Percentiles rank a stretch among this genome's conserved stretches.
Evolutionary conservation across 2,329 filamentous ascomycete genomes (phyloP).

Genomic region (Lachnellula subtilissima): DNA sequence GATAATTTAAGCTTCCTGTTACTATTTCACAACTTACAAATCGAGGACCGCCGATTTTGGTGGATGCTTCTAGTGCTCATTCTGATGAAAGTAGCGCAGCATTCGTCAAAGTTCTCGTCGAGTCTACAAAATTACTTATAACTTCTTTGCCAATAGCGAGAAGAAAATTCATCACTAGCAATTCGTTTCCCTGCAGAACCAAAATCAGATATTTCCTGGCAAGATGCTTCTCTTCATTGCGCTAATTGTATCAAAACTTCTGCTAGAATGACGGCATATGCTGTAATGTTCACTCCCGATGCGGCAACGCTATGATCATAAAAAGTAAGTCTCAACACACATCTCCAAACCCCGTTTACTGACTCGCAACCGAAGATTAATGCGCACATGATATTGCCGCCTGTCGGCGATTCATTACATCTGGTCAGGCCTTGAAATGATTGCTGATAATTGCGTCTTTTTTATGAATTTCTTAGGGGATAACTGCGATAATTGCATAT

Average conservation of each 20-base stretch:
- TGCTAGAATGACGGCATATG: not conserved
- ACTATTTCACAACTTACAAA: not conserved
- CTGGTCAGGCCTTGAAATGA: slow-evolving; percentile 3
- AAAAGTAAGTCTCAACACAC: not conserved
- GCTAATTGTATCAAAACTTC: not conserved
- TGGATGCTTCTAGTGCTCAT: no score
- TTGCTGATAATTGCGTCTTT: slow-evolving; percentile 5
- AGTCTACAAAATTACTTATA: no score
- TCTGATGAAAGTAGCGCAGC: no score
- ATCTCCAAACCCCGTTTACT: not conserved
- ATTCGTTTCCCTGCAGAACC: no score
- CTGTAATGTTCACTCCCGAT: not conserved
- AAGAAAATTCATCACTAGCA: no score
- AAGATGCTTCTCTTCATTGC: not conserved
- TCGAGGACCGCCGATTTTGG: not conserved
- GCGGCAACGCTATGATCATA: not conserved
- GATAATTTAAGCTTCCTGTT: not conserved
- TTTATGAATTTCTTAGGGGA: slow-evolving; percentile 5
- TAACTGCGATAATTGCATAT: not conserved
- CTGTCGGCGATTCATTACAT: slow-evolving; percentile 1
- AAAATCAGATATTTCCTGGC: not conserved
- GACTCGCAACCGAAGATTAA: not conserved
- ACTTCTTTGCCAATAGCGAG: no score
- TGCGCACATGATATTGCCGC: not conserved
- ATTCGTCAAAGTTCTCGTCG: no score